phyloP scores from a whole-genome alignment of 331 rosid species.

The Spiraea crenata region DNA sequence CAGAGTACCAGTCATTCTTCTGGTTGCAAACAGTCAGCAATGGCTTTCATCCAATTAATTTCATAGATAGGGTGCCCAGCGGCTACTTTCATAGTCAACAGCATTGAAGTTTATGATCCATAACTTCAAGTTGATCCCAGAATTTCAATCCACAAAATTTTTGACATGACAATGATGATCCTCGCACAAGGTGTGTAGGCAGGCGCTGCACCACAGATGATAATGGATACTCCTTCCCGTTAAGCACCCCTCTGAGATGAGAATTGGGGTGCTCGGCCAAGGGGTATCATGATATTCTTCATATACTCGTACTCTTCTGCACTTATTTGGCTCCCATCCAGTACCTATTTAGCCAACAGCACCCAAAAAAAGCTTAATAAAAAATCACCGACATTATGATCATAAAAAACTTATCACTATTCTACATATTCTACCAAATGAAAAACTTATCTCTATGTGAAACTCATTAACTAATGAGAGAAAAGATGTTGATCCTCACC shows the following conservation, averaged over 20 bases:
- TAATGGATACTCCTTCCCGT: neutral
- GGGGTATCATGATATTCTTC: conserved; percentile 75
- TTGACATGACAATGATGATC: too few relatives aligned
- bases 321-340: conserved; percentile 59
- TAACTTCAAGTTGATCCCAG: neutral
- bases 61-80: conserved; percentile 1
- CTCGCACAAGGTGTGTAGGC: too few relatives aligned
- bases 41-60: neutral
- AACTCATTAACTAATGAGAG: conserved; percentile 2
- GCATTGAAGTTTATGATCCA: too few relatives aligned
- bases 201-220: too few relatives aligned
- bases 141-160: too few relatives aligned
- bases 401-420: neutral
- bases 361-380: neutral
- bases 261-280: conserved; percentile 67
- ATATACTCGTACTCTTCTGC: conserved; percentile 66
- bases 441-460: conserved; percentile 3
- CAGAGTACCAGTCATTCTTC: neutral
- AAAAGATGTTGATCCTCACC: conserved; percentile 43
- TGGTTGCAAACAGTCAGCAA: neutral
- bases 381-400: neutral
- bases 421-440: neutral
- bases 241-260: conserved; percentile 76
- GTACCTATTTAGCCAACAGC: conserved; percentile 49
- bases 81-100: conserved; percentile 6